phyloP scores from a whole-genome alignment of 768 basidiomycete species.

The Daedalea quercina region DNA sequence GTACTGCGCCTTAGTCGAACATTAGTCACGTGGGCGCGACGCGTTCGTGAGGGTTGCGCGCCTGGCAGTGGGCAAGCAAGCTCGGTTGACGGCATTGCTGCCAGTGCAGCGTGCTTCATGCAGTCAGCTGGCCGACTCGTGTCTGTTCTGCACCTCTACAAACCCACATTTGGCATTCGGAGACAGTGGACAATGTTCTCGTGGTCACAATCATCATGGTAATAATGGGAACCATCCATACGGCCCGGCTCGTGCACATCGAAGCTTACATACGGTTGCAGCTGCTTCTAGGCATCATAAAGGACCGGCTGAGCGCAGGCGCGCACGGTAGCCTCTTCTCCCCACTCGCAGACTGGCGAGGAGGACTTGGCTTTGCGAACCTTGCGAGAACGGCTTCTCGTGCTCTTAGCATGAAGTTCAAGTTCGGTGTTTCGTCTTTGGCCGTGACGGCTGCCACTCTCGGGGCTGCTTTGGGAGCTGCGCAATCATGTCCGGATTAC shows the following conservation, averaged over 20 bases:
- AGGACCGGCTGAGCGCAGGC: not conserved
- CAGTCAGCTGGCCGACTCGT: slow-evolving; percentile 2
- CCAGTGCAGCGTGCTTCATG: not conserved
- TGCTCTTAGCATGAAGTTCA: slow-evolving; percentile 19
- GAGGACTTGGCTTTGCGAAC: not conserved
- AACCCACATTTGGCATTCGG: not conserved
- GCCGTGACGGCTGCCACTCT: slow-evolving; percentile 17
- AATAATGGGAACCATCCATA: not conserved
- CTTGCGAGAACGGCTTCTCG: slow-evolving; percentile 1
- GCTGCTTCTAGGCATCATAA: not conserved
- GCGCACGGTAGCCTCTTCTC: not conserved
- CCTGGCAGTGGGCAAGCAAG: no score
- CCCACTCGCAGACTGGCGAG: not conserved
- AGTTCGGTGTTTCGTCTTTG: slow-evolving; percentile 11
- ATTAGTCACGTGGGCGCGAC: no score
- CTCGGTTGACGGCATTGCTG: no score
- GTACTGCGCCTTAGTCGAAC: no score
- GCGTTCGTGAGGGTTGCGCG: no score
- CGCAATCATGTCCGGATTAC: slow-evolving; percentile 56
- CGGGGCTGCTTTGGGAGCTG: slow-evolving; percentile 16
- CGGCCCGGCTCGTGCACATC: not conserved
- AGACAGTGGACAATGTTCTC: not conserved
- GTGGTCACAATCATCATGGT: not conserved
- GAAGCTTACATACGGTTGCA: not conserved
- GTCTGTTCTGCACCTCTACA: not conserved